Conservation (phyloP, 495 filamentous ascomycete genomes). For the Endocarpon pusillum region DNA sequence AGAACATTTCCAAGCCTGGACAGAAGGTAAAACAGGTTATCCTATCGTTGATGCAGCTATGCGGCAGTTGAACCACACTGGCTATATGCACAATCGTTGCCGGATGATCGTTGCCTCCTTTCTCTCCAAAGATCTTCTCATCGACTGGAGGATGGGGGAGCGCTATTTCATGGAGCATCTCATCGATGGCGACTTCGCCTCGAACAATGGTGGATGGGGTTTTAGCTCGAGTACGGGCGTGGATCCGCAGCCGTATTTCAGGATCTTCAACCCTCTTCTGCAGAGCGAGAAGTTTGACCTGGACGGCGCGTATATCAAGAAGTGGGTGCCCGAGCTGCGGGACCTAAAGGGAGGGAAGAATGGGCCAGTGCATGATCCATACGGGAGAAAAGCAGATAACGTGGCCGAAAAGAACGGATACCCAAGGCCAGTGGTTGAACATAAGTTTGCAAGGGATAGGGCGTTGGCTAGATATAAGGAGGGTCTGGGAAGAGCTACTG, state of each 20-base stretch:
- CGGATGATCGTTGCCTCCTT: constrained; percentile 84
- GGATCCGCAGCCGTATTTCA: constrained; percentile 83
- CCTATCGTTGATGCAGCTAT: constrained; percentile 88
- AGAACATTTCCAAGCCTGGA: constrained; percentile 56
- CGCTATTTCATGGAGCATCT: constrained; percentile 76
- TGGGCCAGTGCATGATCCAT: constrained; percentile 65
- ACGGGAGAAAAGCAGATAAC: constrained; percentile 40
- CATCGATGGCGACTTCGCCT: constrained; percentile 84
- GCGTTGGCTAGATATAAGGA: constrained; percentile 59
- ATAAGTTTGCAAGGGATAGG: constrained; percentile 46
- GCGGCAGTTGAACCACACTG: constrained; percentile 55
- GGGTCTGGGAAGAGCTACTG: constrained; percentile 35
- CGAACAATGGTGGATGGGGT: constrained; percentile 87
- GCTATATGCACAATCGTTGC: constrained; percentile 81
- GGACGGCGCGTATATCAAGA: constrained; percentile 38
- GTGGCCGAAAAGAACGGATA: constrained; percentile 51
- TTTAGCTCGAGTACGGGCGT: constrained; percentile 67
- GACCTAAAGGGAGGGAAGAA: constrained; percentile 35
- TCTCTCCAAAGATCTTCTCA: constrained; percentile 65
- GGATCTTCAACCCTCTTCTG: constrained; percentile 74
- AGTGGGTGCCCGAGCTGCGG: constrained; percentile 45
- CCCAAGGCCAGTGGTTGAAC: constrained; percentile 57
- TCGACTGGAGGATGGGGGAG: constrained; percentile 88
- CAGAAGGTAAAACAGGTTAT: constrained; percentile 59
- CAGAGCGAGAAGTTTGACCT: constrained; percentile 70